These are phyloP conservation scores for Tilletiopsis washingtonensis DNA, from an alignment of 1,284 basidiomycete genomes.

Conservation along the genomic window DNA sequence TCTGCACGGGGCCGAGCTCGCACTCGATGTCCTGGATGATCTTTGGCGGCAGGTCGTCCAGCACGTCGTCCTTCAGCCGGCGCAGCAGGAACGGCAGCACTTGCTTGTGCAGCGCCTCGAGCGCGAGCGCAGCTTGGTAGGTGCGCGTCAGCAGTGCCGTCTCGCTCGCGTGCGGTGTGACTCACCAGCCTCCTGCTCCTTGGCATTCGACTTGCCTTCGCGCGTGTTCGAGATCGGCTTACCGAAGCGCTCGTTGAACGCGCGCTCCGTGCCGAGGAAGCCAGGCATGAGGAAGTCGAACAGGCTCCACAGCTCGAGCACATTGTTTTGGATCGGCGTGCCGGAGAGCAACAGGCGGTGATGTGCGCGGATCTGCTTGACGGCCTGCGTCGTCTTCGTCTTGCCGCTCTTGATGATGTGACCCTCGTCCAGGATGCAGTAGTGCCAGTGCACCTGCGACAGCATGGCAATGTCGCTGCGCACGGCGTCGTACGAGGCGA, in stretches of 20 bases:
- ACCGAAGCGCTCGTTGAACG: constrained; percentile 90
- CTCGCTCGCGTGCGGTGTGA: too few relatives aligned
- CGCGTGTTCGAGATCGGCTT: constrained; percentile 92
- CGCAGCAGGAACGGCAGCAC: constrained; percentile 96
- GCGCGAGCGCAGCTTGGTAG: constrained; percentile 64
- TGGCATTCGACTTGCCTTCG: constrained; percentile 77
- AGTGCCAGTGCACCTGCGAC: constrained; percentile 74
- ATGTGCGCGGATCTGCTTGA: constrained; percentile 81
- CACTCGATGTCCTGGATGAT: constrained; percentile 99
- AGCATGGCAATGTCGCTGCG: constrained; percentile 84
- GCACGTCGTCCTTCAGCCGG: constrained; percentile 92
- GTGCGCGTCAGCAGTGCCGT: too few relatives aligned
- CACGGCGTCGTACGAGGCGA: constrained; percentile 95
- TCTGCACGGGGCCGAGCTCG: constrained; percentile 63
- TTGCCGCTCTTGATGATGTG: constrained; percentile 98
- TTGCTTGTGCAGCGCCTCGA: constrained; percentile 96
- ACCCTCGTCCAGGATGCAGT: constrained; percentile 96
- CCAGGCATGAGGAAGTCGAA: constrained; percentile 99
- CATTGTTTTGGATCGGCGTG: constrained; percentile 98
- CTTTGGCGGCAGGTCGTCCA: constrained; percentile 93
- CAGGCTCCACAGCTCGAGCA: constrained; percentile 93
- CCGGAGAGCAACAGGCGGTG: constrained; percentile 92
- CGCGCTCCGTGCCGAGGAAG: constrained; percentile 87
- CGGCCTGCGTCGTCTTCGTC: constrained; percentile 93
- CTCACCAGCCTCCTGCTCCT: constrained; percentile 83